phyloP scores from a whole-genome alignment of 768 basidiomycete genomes.

The Mycena filopes region DNA sequence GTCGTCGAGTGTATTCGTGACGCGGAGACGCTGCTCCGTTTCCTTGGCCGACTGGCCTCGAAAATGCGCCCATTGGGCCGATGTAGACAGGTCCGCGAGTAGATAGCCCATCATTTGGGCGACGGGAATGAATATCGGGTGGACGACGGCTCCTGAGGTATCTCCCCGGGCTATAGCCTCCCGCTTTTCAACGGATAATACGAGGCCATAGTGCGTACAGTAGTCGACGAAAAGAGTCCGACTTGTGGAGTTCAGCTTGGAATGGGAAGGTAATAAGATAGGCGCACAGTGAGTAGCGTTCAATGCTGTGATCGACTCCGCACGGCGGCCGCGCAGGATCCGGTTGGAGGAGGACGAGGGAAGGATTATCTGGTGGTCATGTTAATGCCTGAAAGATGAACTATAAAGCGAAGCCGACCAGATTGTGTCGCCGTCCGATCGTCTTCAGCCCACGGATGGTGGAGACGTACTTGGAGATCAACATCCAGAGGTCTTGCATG shows the following conservation, averaged over 20 bases:
- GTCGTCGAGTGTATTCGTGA: not conserved
- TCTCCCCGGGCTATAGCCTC: constrained; percentile 23
- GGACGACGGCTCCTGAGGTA: constrained; percentile 4
- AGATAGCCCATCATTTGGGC: constrained; percentile 17
- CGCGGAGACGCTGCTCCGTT: not conserved
- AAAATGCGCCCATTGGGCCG: not conserved
- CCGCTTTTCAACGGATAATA: constrained; percentile 10
- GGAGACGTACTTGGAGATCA: no score
- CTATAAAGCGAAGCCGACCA: no score
- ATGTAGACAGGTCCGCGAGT: not conserved
- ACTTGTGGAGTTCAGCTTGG: not conserved
- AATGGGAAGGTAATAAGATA: no score
- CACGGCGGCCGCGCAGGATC: no score
- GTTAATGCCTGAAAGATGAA: no score
- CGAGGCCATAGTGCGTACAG: constrained; percentile 10
- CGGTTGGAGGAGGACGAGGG: no score
- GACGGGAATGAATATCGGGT: constrained; percentile 9
- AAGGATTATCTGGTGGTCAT: not conserved
- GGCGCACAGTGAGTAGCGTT: not conserved
- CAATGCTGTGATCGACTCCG: not conserved
- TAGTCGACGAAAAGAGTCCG: constrained; percentile 20
- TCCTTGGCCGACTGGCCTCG: not conserved
- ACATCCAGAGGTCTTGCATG: no score
- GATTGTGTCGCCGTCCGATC: no score
- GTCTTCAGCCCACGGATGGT: no score